Base-by-base conservation (phyloP, 768 basidiomycete genomes). In the Boletellus ananas region DNA sequence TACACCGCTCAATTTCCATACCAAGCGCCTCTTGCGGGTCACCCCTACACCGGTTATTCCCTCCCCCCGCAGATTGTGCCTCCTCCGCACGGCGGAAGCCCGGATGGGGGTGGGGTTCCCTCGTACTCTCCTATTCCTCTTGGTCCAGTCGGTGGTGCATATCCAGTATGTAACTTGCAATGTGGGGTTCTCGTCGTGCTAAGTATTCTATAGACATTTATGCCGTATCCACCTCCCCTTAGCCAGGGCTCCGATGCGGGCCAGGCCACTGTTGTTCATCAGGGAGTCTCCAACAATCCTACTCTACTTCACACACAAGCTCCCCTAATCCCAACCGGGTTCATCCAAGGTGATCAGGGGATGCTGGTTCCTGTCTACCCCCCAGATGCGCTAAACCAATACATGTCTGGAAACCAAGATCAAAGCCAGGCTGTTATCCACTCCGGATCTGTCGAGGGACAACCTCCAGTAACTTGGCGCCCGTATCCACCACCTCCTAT, bases 321-420 rank as follows among this genome's bases (percentile, higher is more conserved):
- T 4, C 84, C 86, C 16, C 68, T 86, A 11, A 70, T 77, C 38
- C 81, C 85, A 1, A 79, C 81, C 0, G 83, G 84, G 2, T 89
- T 87, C 59, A 79, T 85, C 46, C 84, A 87, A 52, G 81, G 82
- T 47, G 83, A 86, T 48, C 82, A 84, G 44, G 85, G 87, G 5
- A 79, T 79, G n/a, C 72, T 88, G 25, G 78, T 87, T 36, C 78
- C 87, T 20, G 76, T 87, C 29, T 88, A 89, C 61, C 78, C 77
- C 21, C 81, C 81, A 3, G 86, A 88, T 40, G 85, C 81, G 2
- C 74, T 87, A 23, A 79, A 85, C 54, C 79, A 80, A 46, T 87
- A 87, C 57, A 81, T 87, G 79, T 63, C 81, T 20, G 69, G 72
- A 43, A 68, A 65, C 50, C 73, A 72, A 51, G 54, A 63, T 23